phyloP scores from a whole-genome alignment of 139 green algal genomes.

The Coelastrella sp. region DNA sequence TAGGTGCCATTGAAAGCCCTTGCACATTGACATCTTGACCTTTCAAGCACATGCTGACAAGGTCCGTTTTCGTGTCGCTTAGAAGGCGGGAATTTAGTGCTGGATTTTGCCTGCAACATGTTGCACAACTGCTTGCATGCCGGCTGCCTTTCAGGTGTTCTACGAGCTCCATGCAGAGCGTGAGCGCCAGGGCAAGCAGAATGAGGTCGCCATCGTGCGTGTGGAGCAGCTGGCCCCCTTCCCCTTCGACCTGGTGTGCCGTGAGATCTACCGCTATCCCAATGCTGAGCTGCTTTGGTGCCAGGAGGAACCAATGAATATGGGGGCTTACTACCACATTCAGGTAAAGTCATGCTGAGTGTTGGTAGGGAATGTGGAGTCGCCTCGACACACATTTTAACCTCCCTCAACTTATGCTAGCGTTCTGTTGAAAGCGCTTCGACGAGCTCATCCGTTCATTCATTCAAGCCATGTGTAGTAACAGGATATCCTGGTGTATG shows the following conservation, averaged over 20 bases:
- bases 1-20: too few relatives aligned
- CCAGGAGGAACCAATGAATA: slow-evolving; percentile 99
- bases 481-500: too few relatives aligned
- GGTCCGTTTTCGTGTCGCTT: too few relatives aligned
- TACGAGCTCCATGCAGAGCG: slow-evolving; percentile 96
- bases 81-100: too few relatives aligned
- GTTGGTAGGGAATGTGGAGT: background rate
- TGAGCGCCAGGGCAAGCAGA: slow-evolving; percentile 73
- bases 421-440: too few relatives aligned
- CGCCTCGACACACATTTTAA: too few relatives aligned
- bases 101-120: background rate
- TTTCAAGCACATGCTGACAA: too few relatives aligned
- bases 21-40: too few relatives aligned
- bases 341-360: slow-evolving; percentile 52
- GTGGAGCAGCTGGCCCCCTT: slow-evolving; percentile 98
- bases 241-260: slow-evolving; percentile 96
- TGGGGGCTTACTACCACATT: slow-evolving; percentile 95
- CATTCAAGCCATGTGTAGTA: too few relatives aligned
- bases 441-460: too few relatives aligned
- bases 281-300: slow-evolving; percentile 92
- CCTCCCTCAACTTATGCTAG: too few relatives aligned
- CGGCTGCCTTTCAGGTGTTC: slow-evolving; percentile 78
- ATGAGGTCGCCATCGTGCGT: slow-evolving; percentile 87
- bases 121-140: background rate
- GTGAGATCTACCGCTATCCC: slow-evolving; percentile 84